A percentile compares a stretch with the other conserved stretches of the same genome.
Evolutionary conservation across 1,284 basidiomycete genomes (phyloP).

Genomic region (Leccinum angustisporum): DNA sequence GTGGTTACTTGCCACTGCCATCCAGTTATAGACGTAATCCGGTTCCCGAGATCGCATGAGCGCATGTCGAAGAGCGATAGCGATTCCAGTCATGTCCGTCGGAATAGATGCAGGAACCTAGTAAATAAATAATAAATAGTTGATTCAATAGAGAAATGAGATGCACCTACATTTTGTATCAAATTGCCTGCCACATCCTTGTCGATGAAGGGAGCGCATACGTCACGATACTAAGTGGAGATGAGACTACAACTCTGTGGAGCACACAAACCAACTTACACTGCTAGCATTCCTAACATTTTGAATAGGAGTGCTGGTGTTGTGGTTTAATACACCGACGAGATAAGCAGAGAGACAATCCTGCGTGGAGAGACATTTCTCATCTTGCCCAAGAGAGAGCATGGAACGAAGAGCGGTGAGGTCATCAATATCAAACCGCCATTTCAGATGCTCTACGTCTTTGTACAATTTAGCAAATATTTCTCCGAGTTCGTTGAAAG

Average conservation of each 20-base stretch:
- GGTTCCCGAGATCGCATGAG: slow-evolving; percentile 22
- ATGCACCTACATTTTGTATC: slow-evolving; percentile 29
- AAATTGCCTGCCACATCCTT: slow-evolving; percentile 28
- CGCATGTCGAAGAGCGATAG: slow-evolving; percentile 27
- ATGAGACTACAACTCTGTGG: neutral
- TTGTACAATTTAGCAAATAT: slow-evolving; percentile 14
- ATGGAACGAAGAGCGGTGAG: neutral
- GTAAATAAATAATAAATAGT: neutral
- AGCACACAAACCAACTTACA: slow-evolving; percentile 21
- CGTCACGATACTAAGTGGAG: slow-evolving; percentile 28
- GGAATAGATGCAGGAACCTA: slow-evolving; percentile 21
- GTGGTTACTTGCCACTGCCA: slow-evolving; percentile 28
- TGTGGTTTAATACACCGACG: slow-evolving; percentile 24
- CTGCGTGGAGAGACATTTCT: slow-evolving; percentile 24
- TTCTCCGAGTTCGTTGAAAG: slow-evolving; percentile 16
- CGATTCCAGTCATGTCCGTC: slow-evolving; percentile 21
- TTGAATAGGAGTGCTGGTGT: slow-evolving; percentile 6
- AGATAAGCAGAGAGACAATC: slow-evolving; percentile 37
- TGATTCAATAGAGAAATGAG: neutral
- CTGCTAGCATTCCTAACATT: slow-evolving; percentile 31
- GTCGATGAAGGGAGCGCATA: slow-evolving; percentile 20
- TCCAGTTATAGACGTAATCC: slow-evolving; percentile 25
- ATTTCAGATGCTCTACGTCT: slow-evolving; percentile 19
- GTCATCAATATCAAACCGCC: slow-evolving; percentile 6
- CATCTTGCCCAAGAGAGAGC: neutral